Evolutionary conservation across 768 basidiomycete genomes (phyloP).

Genomic region (button mushroom (Agaricus bisporus)): DNA sequence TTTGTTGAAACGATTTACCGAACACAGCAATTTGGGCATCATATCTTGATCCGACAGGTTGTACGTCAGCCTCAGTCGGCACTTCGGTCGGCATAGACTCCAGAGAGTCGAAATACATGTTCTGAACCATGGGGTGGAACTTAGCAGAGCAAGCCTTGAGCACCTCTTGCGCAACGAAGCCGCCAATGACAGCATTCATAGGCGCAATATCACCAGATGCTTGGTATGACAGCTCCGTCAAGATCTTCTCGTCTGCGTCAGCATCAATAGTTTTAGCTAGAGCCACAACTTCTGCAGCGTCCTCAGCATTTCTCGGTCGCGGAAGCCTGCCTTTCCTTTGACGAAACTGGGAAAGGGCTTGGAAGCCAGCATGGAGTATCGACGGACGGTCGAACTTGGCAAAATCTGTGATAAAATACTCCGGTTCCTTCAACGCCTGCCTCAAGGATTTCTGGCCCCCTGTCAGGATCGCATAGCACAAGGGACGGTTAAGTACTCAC

Average conservation of each 20-base stretch:
- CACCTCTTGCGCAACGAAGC: conserved; percentile 96
- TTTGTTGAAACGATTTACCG: conserved; percentile 87
- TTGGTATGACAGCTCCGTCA: conserved; percentile 86
- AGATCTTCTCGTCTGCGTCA: conserved; percentile 74
- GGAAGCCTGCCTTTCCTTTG: conserved; percentile 65
- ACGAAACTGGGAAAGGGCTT: conserved; percentile 79
- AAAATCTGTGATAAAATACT: conserved; percentile 93
- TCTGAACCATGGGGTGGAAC: conserved; percentile 94
- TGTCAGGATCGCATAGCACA: background rate
- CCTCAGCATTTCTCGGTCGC: conserved; percentile 73
- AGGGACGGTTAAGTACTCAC: conserved; percentile 41
- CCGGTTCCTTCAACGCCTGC: conserved; percentile 76
- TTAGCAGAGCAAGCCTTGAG: conserved; percentile 96
- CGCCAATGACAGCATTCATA: conserved; percentile 89
- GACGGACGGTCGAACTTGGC: conserved; percentile 93
- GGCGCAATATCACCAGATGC: conserved; percentile 88
- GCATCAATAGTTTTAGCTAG: conserved; percentile 74
- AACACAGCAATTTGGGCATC: conserved; percentile 96
- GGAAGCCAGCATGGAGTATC: conserved; percentile 90
- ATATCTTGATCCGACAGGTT: conserved; percentile 78
- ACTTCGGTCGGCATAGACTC: conserved; percentile 79
- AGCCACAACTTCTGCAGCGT: conserved; percentile 66
- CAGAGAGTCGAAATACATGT: conserved; percentile 95
- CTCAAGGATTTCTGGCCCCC: conserved; percentile 78
- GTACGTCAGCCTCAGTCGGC: conserved; percentile 79